Evolutionary conservation across 768 basidiomycete species (phyloP).

Genomic region (Ephemerocybe angulata): DNA sequence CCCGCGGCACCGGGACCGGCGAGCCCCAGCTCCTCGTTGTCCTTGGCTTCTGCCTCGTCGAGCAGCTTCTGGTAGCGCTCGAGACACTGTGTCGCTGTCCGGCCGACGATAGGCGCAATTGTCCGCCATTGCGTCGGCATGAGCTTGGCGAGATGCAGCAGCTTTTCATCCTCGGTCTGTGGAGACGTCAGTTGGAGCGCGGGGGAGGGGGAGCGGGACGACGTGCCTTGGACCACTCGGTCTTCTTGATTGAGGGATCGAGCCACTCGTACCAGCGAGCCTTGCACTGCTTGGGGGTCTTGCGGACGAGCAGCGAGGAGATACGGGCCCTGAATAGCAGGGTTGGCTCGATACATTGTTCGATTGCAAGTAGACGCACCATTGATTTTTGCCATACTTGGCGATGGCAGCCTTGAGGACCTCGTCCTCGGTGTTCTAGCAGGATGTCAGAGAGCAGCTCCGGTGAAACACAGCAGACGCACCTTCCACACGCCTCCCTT

Average conservation of each 20-base stretch:
- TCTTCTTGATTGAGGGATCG: constrained; percentile 99
- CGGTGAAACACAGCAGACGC: background rate
- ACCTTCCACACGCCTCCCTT: constrained; percentile 90
- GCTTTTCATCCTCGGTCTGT: constrained; percentile 96
- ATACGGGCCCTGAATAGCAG: constrained; percentile 88
- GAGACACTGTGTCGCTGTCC: constrained; percentile 95
- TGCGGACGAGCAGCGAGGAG: constrained; percentile 93
- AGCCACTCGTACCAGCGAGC: constrained; percentile 99
- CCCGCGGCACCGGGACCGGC: constrained; percentile 79
- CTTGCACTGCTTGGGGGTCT: constrained; percentile 99
- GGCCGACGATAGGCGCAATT: constrained; percentile 96
- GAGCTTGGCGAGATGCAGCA: constrained; percentile 93
- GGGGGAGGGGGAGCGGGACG: background rate
- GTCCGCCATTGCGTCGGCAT: constrained; percentile 99
- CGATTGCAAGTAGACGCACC: constrained; percentile 38
- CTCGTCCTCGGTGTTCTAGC: constrained; percentile 92
- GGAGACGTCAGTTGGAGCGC: constrained; percentile 2
- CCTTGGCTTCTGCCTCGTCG: constrained; percentile 96
- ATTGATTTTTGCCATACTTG: constrained; percentile 96
- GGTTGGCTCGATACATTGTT: constrained; percentile 8
- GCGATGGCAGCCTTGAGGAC: constrained; percentile 98
- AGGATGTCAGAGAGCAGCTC: constrained; percentile 11
- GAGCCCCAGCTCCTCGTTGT: constrained; percentile 91
- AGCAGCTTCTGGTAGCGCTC: constrained; percentile 97
- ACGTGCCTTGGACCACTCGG: constrained; percentile 95